Base-by-base conservation (phyloP, 176 grass and related monocot species). In the Triticum aestivum region DNA sequence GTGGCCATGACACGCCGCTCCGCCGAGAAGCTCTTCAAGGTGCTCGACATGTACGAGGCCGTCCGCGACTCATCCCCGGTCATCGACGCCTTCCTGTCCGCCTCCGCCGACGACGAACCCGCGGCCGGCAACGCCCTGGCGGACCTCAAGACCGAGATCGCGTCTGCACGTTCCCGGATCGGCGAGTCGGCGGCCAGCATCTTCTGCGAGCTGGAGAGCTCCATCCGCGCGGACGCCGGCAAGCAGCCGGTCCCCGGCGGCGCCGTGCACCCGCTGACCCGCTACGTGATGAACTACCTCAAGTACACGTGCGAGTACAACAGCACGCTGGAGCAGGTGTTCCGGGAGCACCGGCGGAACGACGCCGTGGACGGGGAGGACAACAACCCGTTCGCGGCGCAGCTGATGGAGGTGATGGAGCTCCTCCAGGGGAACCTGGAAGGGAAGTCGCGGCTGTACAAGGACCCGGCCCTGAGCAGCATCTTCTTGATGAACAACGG, bases 401-500 rank as follows among this genome's bases (percentile, higher is more conserved):
- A 94, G 75, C 56, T 99, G 82, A 79, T 94, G 30, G 85, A 93
- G 66, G 87, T 91, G 77, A 99, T 99, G 97, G 90, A 96, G 27
- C 86, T 94, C 37, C 92, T 99, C 6, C 84, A 94, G 27, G 9
- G 39, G 24, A 99, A 92, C 68, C 82, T 96, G n/a, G 94, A 94
- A 12, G 35, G 79, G 7, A 99, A 96, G 83, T 92, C 97, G 37
- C 87, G 91, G 79, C 86, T 94, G 4, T 99, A 99, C 89, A 99
- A 87, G 85, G 92, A 96, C 85, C 67, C 70, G 26, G 63, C 94
- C 0, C 75, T 94, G 61, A 89, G 82, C 87, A 84, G 61, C 89
- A 92, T 99, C 67, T 99, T 99, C 92, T 78, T 99, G 24, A 99
- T 99, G 97, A 99, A 99, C 97, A 99, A 99, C 52, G 92, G 94